Conservation (phyloP, 257 asterid genomes). For the Solanum peruvianum region DNA sequence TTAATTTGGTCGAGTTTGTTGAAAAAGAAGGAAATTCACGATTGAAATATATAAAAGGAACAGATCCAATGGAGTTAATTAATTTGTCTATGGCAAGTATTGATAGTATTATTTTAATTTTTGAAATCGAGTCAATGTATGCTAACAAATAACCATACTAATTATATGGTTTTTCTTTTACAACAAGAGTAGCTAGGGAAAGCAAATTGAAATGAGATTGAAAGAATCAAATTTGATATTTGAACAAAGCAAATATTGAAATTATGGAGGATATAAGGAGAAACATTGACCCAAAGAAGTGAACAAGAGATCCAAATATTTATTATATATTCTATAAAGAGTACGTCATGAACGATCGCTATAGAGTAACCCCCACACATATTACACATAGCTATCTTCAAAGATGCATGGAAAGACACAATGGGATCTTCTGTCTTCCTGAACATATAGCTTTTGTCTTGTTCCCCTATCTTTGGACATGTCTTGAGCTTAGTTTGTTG, state of each 20-base stretch:
- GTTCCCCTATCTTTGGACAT: background rate
- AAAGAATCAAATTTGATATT: background rate
- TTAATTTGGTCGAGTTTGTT: no score
- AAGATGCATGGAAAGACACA: background rate
- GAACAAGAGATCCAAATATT: background rate
- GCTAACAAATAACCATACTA: background rate
- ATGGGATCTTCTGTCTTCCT: background rate
- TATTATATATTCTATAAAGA: background rate
- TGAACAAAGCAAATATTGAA: background rate
- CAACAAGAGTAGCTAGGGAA: background rate
- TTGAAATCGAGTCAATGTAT: background rate
- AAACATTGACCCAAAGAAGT: background rate
- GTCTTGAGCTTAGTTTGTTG: background rate
- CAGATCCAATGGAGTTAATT: no score
- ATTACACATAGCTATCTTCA: background rate
- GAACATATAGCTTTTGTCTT: background rate
- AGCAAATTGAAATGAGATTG: background rate
- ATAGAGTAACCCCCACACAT: background rate
- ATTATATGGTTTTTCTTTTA: background rate
- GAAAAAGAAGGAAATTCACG: no score
- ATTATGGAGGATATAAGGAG: background rate
- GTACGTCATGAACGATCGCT: background rate
- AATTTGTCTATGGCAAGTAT: no score
- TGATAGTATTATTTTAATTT: no score
- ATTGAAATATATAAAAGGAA: no score